Evolutionary conservation across 768 basidiomycete genomes (phyloP).

Genomic region (Roridomyces roridus): DNA sequence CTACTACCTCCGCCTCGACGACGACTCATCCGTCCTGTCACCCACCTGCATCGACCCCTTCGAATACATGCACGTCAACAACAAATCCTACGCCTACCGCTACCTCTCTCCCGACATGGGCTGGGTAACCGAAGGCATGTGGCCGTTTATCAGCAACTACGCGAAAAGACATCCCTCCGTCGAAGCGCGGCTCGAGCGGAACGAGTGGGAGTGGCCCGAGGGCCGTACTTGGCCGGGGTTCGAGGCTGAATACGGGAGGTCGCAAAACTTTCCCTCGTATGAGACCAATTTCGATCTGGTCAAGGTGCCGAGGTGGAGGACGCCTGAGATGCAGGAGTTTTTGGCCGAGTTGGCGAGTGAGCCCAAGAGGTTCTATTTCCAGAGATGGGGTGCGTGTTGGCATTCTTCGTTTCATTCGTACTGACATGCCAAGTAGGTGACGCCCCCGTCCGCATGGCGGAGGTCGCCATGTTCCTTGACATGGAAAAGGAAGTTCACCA

Average conservation of each 20-base stretch:
- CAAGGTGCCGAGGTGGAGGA: slow-evolving; percentile 18
- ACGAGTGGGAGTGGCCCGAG: slow-evolving; percentile 16
- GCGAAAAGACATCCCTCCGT: slow-evolving; percentile 19
- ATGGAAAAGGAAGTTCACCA: background rate
- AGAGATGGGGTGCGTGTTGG: slow-evolving; percentile 25
- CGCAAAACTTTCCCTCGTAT: slow-evolving; percentile 15
- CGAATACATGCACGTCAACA: slow-evolving; percentile 18
- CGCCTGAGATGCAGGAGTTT: slow-evolving; percentile 20
- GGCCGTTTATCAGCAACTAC: slow-evolving; percentile 23
- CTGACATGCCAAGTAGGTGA: too few species aligned
- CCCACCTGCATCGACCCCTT: slow-evolving; percentile 28
- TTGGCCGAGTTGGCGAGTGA: slow-evolving; percentile 20
- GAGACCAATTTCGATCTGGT: slow-evolving; percentile 27
- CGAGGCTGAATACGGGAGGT: background rate
- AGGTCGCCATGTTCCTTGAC: slow-evolving; percentile 27
- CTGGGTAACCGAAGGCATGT: slow-evolving; percentile 23
- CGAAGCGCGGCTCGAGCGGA: slow-evolving; percentile 8
- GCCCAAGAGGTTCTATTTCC: slow-evolving; percentile 24
- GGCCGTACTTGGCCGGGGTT: background rate
- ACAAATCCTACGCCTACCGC: slow-evolving; percentile 23
- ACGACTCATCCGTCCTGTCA: slow-evolving; percentile 22
- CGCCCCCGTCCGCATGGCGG: slow-evolving; percentile 21
- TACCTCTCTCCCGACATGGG: slow-evolving; percentile 8
- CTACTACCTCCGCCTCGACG: slow-evolving; percentile 29
- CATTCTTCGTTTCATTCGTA: too few species aligned